Evolutionary conservation across 1,284 basidiomycete species (phyloP), one percentile per base, ranked within the genome.

Genomic region (Puccinia coronata): DNA sequence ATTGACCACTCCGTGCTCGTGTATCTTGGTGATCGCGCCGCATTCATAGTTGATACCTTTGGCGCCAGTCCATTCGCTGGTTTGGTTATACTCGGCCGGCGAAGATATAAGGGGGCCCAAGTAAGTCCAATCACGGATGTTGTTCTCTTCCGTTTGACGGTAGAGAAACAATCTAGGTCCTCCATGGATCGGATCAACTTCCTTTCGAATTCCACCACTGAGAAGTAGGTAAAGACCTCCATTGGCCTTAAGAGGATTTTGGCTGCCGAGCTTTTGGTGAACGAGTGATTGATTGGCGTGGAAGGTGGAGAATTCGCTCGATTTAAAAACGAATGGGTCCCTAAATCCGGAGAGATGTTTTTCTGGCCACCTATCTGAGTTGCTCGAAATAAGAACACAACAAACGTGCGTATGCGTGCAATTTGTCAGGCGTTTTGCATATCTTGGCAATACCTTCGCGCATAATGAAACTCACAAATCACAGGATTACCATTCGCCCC

Each of bases 321-420:
- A 84, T 12, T 81, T 49, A 76, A 84, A 84, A n/a, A 83, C 70
- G 71, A 83, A 84, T 8, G 83, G 83, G 34, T 84, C 84, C 11
- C 84, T 80, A 75, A 84, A 84, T 25, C 83, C 83, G 8, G 84
- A 72, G 69, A 80, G 31, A 65, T 80, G 67, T 41, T 47, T n/a
- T 31, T 61, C 79, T 65, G 79, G 79, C 79, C 79, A 80, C 20
- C 41, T 61, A 49, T 72, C 79, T 80, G 59, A 31, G 8, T 5
- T 49, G 39, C n/a, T 61, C 36, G 55, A 5, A 20, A 25, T 49
- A 12, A 41, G 12, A 36, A 11, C 9, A 39, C 55, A n/a, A n/a
- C n/a, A n/a, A n/a, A n/a, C n/a, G n/a, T n/a, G n/a, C n/a, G n/a
- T n/a, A n/a, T n/a, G n/a, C n/a, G n/a, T n/a, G n/a, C n/a, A n/a